phyloP scores from a whole-genome alignment of 345 rosid genomes.

The Eucalyptus leucophloia region DNA sequence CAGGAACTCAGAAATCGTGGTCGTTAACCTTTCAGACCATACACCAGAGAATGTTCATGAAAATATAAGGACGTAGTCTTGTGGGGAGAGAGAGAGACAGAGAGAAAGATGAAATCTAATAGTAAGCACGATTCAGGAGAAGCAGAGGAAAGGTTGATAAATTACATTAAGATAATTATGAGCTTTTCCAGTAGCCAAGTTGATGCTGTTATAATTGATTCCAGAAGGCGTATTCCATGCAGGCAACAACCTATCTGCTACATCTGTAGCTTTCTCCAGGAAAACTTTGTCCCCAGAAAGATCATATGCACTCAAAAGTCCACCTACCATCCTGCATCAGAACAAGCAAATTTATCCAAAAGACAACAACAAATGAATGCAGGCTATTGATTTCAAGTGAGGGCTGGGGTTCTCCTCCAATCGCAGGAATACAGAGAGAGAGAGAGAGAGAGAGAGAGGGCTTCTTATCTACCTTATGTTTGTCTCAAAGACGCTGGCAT shows the following conservation, averaged over 20 bases:
- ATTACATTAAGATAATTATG: conserved; percentile 72
- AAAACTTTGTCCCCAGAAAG: conserved; percentile 84
- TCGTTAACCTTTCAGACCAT: not conserved
- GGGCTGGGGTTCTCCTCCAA: not conserved
- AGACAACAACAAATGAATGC: not conserved
- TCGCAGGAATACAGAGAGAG: not conserved
- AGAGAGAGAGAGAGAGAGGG: not conserved
- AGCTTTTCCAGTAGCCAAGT: conserved; percentile 68
- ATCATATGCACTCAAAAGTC: conserved; percentile 90
- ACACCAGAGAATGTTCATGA: not conserved
- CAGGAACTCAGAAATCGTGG: not conserved
- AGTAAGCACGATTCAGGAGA: not conserved
- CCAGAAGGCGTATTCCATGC: conserved; percentile 87
- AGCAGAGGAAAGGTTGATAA: not conserved
- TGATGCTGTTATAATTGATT: conserved; percentile 68
- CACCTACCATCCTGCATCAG: conserved; percentile 74
- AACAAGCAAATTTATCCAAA: not conserved
- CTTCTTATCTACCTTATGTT: conserved; percentile 66
- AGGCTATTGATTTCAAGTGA: not conserved
- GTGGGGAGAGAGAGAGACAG: not conserved
- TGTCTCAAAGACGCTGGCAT: conserved; percentile 95
- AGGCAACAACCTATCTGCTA: conserved; percentile 88
- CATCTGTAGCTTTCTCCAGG: conserved; percentile 84
- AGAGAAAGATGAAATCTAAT: not conserved
- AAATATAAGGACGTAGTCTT: not conserved